These are phyloP conservation scores for Pseudogymnoascus destructans DNA, from an alignment of 2,329 filamentous ascomycete genomes.

Conservation along the genomic window DNA sequence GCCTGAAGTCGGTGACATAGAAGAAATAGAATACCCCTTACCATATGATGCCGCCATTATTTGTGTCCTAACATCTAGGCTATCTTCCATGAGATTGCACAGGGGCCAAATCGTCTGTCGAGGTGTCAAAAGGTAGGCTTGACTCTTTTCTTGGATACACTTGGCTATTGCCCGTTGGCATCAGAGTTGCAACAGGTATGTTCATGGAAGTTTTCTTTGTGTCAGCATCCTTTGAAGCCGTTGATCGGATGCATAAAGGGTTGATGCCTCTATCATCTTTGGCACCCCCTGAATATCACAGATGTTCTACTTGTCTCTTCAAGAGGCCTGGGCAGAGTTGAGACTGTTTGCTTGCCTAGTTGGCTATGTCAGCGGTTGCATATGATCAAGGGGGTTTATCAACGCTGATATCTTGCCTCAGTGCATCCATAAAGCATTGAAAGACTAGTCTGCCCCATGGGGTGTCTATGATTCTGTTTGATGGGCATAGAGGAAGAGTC, in stretches of 20 bases:
- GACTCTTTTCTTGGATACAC: not conserved
- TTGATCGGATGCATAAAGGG: not conserved
- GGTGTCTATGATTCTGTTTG: not conserved
- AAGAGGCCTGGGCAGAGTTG: not conserved
- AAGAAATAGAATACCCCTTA: constrained; percentile 12
- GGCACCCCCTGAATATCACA: not conserved
- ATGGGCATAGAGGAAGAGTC: not conserved
- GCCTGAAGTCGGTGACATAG: not conserved
- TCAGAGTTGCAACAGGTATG: not conserved
- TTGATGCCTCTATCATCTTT: not conserved
- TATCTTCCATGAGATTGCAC: not conserved
- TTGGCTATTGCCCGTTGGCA: not conserved
- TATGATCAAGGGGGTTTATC: not conserved
- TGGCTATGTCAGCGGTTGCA: not conserved
- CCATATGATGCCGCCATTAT: not conserved
- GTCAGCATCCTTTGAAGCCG: not conserved
- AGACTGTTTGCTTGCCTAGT: not conserved
- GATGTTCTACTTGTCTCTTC: not conserved
- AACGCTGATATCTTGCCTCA: not conserved
- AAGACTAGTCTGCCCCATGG: not conserved
- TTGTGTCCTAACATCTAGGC: not conserved
- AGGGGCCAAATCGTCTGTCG: not conserved
- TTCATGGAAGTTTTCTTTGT: not conserved
- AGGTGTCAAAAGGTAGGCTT: not conserved
- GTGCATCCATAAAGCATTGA: not conserved